phyloP scores from a whole-genome alignment of 1,284 basidiomycete species.

The Cystobasidium slooffiae region DNA sequence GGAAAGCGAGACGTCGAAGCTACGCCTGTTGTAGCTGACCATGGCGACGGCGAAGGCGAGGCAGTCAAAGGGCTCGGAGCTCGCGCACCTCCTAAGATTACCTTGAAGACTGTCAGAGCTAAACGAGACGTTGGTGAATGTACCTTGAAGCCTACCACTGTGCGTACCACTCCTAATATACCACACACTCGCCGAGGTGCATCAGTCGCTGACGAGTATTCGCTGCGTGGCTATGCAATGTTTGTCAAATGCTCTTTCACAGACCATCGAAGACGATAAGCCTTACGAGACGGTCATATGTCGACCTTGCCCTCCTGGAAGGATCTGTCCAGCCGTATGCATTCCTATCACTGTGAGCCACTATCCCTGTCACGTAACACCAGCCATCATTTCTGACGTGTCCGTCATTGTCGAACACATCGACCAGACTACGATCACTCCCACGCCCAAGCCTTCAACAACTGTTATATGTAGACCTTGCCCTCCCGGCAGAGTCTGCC shows the following conservation, averaged over 20 bases:
- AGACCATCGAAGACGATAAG: neutral
- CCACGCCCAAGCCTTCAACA: neutral
- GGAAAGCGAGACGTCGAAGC: neutral
- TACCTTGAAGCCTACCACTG: neutral
- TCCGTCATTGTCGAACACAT: neutral
- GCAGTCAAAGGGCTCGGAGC: no score
- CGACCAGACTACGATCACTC: neutral
- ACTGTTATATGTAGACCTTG: neutral
- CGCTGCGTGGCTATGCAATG: no score
- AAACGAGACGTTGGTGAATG: neutral
- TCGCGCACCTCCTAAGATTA: neutral
- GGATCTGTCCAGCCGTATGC: neutral
- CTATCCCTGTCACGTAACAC: neutral
- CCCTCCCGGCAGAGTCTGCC: neutral
- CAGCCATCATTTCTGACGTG: neutral
- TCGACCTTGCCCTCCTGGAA: neutral
- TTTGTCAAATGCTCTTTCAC: no score
- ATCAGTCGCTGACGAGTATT: no score
- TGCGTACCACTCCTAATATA: neutral
- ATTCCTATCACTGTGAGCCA: neutral
- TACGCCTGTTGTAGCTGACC: neutral
- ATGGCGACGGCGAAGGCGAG: no score
- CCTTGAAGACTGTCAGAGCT: neutral
- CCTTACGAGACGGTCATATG: conserved; percentile 2
- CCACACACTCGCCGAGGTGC: no score